Conservation (phyloP, 257 asterid species). For the Nicotiana paniculata region DNA sequence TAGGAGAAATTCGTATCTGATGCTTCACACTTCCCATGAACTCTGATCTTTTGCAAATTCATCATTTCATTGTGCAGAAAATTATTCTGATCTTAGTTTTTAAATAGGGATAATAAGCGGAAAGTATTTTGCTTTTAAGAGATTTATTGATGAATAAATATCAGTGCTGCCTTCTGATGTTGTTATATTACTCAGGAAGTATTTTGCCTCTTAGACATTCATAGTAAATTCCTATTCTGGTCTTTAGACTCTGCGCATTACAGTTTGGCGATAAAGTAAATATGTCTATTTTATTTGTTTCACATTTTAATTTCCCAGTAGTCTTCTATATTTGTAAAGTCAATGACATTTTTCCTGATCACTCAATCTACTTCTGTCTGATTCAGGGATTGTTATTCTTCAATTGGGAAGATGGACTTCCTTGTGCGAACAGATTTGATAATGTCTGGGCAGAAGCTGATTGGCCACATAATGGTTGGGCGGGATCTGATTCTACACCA, state of each 20-base stretch:
- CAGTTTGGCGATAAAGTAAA: background rate
- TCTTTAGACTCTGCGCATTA: background rate
- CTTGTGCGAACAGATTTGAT: conserved; percentile 43
- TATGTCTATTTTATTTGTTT: background rate
- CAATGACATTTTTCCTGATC: background rate
- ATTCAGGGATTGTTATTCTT: conserved; percentile 84
- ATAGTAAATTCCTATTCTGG: background rate
- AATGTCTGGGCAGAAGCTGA: conserved; percentile 89
- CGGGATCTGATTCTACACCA: conserved; percentile 66
- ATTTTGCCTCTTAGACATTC: background rate
- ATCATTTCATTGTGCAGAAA: background rate
- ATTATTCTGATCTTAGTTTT: background rate
- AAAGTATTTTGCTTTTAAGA: background rate
- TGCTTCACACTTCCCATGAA: background rate
- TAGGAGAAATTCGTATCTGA: background rate
- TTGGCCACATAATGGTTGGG: conserved; percentile 96
- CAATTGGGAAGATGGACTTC: conserved; percentile 72
- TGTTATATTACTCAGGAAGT: background rate
- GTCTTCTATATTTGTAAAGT: background rate
- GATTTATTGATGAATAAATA: background rate
- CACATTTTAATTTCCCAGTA: background rate
- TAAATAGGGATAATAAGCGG: background rate
- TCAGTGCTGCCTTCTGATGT: background rate
- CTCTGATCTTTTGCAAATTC: background rate
- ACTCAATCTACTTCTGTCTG: background rate